Evolutionary conservation across 1,284 basidiomycete species (phyloP).

Genomic region (Cutaneotrichosporon cutaneum): DNA sequence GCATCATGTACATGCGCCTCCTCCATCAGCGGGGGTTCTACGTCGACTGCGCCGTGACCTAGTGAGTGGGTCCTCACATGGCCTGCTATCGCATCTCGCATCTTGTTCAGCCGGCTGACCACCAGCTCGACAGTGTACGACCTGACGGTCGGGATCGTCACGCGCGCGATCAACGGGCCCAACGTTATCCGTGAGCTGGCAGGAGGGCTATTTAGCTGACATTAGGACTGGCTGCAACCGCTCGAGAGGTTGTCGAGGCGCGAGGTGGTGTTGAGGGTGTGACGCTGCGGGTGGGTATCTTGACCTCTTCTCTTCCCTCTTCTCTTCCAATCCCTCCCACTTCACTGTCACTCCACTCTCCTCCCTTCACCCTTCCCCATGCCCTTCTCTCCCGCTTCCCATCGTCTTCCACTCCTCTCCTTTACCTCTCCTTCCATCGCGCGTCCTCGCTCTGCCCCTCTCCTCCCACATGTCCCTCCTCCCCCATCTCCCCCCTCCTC

Average conservation of each 20-base stretch:
- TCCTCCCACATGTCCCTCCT: neutral
- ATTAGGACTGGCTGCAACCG: constrained; percentile 33
- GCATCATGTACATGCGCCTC: constrained; percentile 38
- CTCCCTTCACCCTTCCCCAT: no score
- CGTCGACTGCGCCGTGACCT: constrained; percentile 33
- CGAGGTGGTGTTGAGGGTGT: constrained; percentile 6
- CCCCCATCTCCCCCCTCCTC: neutral
- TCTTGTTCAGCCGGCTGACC: constrained; percentile 4
- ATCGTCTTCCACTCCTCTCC: neutral
- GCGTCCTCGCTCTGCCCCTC: no score
- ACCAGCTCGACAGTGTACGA: constrained; percentile 31
- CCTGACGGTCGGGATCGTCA: constrained; percentile 28
- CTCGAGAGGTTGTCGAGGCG: constrained; percentile 43
- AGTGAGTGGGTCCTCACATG: constrained; percentile 33
- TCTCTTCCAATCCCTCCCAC: neutral
- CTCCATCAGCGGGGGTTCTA: constrained; percentile 40
- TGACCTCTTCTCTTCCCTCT: neutral
- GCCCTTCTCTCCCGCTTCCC: neutral
- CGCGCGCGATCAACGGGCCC: constrained; percentile 32
- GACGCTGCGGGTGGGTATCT: constrained; percentile 5
- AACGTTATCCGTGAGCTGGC: constrained; percentile 20
- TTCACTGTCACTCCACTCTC: no score
- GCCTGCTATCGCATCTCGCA: no score
- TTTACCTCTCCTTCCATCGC: no score
- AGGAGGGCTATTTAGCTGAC: neutral